phyloP scores from a whole-genome alignment of 192 early-diverging fungal species.

The Chytriomyces hyalinus region DNA sequence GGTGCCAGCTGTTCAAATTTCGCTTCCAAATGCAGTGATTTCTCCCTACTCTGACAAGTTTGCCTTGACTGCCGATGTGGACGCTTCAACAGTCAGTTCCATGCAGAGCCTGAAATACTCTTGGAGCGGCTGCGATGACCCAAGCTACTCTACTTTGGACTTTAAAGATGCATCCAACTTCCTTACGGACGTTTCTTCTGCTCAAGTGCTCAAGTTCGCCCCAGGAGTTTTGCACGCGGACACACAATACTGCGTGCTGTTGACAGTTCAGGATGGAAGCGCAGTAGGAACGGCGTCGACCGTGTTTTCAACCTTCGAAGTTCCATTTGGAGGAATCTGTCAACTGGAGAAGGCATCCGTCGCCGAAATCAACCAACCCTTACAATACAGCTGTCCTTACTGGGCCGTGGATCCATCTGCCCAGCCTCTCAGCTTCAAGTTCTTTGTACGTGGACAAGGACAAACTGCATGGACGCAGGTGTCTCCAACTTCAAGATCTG shows the following conservation, averaged over 20 bases:
- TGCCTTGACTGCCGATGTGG: conserved; percentile 23
- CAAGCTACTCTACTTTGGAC: conserved; percentile 8
- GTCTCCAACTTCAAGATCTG: conserved; percentile 15
- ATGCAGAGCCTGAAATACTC: conserved; percentile 24
- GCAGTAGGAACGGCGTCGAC: neutral
- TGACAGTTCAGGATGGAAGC: conserved; percentile 30
- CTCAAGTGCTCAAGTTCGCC: conserved; percentile 32
- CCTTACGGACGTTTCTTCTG: conserved; percentile 9
- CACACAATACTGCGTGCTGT: conserved; percentile 20
- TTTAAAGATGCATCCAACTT: conserved; percentile 31
- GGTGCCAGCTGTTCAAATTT: conserved; percentile 19
- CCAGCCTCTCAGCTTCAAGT: conserved; percentile 17
- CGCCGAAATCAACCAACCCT: conserved; percentile 13
- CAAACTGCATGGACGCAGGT: conserved; percentile 13
- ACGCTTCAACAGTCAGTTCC: conserved; percentile 19
- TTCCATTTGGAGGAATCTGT: conserved; percentile 29
- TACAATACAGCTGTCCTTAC: conserved; percentile 33
- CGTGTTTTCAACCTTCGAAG: conserved; percentile 21
- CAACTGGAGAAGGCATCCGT: conserved; percentile 3
- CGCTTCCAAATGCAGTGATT: neutral
- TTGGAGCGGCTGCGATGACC: conserved; percentile 28
- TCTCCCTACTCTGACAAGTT: conserved; percentile 30
- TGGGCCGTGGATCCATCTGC: conserved; percentile 27
- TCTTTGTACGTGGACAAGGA: neutral
- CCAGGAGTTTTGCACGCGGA: conserved; percentile 9